Conservation (phyloP, 2,329 filamentous ascomycete species). For the Zymoseptoria ardabiliae region DNA sequence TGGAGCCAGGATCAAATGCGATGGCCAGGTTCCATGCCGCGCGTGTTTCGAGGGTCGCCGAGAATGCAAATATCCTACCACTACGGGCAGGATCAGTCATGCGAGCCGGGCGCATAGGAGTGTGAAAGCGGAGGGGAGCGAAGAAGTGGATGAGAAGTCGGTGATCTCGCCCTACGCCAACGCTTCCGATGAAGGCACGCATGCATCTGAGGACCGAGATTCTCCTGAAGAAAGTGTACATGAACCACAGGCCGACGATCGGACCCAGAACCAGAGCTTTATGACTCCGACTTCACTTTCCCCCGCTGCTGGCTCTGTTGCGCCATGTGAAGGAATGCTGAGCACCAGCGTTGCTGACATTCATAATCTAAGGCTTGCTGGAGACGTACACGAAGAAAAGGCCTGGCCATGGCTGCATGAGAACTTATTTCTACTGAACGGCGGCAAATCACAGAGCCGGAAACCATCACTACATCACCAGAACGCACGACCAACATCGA, state of each 20-base stretch:
- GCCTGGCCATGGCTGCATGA: slow-evolving; percentile 1
- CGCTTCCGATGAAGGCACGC: not conserved
- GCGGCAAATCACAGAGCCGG: not conserved
- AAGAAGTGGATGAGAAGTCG: not conserved
- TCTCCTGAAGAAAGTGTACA: not conserved
- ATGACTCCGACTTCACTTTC: not conserved
- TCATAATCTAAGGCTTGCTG: not conserved
- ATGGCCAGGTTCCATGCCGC: slow-evolving; percentile 10
- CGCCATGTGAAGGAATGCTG: not conserved
- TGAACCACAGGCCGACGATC: not conserved
- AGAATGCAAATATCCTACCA: slow-evolving; percentile 10
- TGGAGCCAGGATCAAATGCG: slow-evolving; percentile 12
- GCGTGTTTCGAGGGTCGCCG: slow-evolving; percentile 6
- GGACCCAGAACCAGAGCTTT: not conserved
- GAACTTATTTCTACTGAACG: not conserved
- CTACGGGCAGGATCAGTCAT: slow-evolving; percentile 11
- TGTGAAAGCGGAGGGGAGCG: not conserved
- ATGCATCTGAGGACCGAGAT: not conserved
- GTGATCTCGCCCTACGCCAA: not conserved
- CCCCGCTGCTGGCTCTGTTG: not conserved
- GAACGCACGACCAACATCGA: not conserved
- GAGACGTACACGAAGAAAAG: not conserved
- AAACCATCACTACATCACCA: not conserved
- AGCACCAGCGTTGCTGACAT: not conserved
- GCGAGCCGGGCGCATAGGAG: slow-evolving; percentile 1